Evolutionary conservation across 495 filamentous ascomycete species (phyloP).

Genomic region (Niebla homalea): DNA sequence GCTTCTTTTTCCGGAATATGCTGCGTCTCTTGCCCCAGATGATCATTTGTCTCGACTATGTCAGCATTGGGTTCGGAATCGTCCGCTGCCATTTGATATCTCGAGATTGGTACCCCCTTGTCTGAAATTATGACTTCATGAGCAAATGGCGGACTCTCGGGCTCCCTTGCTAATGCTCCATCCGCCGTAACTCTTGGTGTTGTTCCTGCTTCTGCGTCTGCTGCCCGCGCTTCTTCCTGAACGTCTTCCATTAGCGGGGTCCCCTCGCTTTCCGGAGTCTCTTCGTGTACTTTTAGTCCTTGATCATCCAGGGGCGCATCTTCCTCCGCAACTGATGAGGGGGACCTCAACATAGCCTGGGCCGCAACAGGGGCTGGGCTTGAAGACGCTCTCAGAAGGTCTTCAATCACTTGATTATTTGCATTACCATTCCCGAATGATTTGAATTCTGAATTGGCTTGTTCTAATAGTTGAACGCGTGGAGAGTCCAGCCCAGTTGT

Average conservation of each 20-base stretch:
- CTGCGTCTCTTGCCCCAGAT: no score
- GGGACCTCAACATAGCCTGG: neutral
- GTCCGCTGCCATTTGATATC: no score
- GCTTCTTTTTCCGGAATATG: no score
- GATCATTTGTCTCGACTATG: no score
- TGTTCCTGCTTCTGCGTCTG: neutral
- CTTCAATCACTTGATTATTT: neutral
- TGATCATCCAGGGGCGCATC: neutral
- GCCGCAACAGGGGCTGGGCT: constrained; percentile 2
- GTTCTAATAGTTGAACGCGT: no score
- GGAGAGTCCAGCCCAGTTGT: no score
- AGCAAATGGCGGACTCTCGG: no score
- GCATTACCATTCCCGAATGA: no score
- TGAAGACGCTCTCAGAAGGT: neutral
- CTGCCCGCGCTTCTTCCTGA: neutral
- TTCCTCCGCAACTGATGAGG: neutral
- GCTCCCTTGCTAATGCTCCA: neutral
- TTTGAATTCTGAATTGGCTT: neutral
- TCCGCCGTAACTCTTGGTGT: neutral
- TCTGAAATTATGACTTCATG: no score
- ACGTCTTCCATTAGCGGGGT: neutral
- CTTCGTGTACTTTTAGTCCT: neutral
- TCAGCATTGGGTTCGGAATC: no score
- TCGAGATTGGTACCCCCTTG: no score
- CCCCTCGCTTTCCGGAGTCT: neutral